Conservation (phyloP, 306 rosid genomes). For the Citrullus mucosospermus region DNA sequence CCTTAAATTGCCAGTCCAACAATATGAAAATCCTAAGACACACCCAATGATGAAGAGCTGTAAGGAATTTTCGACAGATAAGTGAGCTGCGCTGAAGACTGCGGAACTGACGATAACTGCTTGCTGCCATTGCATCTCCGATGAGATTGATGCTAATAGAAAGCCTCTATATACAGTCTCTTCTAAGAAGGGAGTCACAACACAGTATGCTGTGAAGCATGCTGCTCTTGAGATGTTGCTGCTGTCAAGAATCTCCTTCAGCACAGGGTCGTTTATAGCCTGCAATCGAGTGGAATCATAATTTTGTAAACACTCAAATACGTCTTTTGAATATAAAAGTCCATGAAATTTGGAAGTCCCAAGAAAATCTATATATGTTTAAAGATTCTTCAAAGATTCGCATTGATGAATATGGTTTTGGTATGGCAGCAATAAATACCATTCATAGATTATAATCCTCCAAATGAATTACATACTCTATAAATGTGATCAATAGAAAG, state of each 20-base stretch:
- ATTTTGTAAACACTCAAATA: background rate
- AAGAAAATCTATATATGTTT: background rate
- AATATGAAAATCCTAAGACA: conserved; percentile 60
- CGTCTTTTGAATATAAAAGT: background rate
- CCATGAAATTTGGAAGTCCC: background rate
- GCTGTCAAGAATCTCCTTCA: conserved; percentile 48
- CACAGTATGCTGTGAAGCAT: conserved; percentile 41
- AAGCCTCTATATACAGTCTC: conserved; percentile 72
- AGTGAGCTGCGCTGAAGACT: conserved; percentile 63
- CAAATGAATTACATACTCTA: background rate
- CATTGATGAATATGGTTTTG: background rate
- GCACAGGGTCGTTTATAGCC: conserved; percentile 42
- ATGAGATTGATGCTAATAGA: conserved; percentile 47
- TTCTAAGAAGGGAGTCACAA: conserved; percentile 57
- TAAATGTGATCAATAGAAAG: background rate
- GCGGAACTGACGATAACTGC: conserved; percentile 54
- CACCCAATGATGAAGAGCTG: conserved; percentile 66
- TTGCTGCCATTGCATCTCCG: conserved; percentile 56
- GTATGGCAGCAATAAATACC: background rate
- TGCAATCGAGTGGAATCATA: conserved; percentile 15
- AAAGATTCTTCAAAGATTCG: background rate
- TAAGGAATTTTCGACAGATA: conserved; percentile 51
- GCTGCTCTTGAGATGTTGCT: conserved; percentile 39
- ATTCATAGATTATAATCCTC: background rate
- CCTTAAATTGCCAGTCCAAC: conserved; percentile 62